phyloP scores from a whole-genome alignment of 176 grass and related monocot species.

The Cenchrus fungigraminus region DNA sequence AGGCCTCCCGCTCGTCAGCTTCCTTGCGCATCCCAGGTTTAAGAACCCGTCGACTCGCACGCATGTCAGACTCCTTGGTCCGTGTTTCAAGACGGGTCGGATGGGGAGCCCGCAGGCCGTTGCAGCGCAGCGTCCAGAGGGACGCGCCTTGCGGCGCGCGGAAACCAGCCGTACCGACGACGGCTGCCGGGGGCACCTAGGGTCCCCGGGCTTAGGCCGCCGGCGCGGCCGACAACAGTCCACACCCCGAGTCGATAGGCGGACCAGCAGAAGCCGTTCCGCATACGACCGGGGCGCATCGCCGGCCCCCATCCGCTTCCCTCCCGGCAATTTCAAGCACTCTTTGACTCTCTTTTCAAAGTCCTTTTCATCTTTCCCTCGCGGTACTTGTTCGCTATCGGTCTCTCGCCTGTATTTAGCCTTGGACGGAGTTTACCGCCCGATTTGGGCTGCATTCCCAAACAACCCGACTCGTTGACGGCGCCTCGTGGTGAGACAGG shows the following conservation, averaged over 20 bases:
- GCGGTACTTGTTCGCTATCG: slow-evolving; percentile 75
- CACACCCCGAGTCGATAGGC: too few species aligned
- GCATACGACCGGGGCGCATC: slow-evolving; percentile 45
- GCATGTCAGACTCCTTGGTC: slow-evolving; percentile 88
- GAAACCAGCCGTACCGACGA: too few species aligned
- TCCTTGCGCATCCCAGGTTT: too few species aligned
- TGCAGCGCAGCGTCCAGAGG: too few species aligned
- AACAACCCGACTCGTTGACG: slow-evolving; percentile 60
- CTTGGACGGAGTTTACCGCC: slow-evolving; percentile 64
- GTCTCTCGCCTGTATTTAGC: slow-evolving; percentile 76
- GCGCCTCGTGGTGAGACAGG: slow-evolving; percentile 57
- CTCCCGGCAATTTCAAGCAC: slow-evolving; percentile 78
- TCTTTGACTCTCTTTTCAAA: slow-evolving; percentile 86
- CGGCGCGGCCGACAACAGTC: too few species aligned
- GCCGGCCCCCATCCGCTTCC: slow-evolving; percentile 73
- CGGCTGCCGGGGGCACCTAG: too few species aligned
- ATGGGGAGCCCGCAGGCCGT: too few species aligned
- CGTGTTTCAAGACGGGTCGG: slow-evolving; percentile 86
- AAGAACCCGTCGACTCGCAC: neutral
- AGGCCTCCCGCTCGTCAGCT: too few species aligned
- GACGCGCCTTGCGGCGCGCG: too few species aligned
- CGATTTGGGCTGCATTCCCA: slow-evolving; percentile 59
- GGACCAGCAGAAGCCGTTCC: too few species aligned
- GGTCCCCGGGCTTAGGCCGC: too few species aligned
- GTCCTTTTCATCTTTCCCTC: slow-evolving; percentile 78